Base-by-base conservation (phyloP, 1,284 basidiomycete genomes). In the Moniliella sp. region DNA sequence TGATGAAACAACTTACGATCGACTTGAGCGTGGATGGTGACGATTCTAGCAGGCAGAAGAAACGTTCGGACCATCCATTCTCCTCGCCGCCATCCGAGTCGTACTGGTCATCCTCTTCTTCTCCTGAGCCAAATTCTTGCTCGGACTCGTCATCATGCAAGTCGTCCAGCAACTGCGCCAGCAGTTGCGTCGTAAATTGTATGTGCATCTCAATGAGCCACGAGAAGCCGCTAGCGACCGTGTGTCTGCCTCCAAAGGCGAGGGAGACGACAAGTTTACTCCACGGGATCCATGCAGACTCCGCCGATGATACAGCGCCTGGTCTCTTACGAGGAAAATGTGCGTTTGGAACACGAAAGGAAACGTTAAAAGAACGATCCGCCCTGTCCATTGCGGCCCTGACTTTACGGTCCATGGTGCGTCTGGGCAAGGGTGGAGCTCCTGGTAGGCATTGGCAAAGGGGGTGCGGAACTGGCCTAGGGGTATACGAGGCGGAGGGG, bases 301-400 rank as follows among this genome's bases (percentile, higher is more conserved):
- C n/a, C n/a, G n/a, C n/a, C n/a, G 81, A 13, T 74, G 75, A 51
- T 76, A 75, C 32, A 84, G 68, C 0, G 80, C 80, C 27, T 72
- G 69, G 84, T 81, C 58, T 84, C 81, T 36, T 79, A 78, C 37
- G 74, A 69, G 0, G 78, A 80, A 53, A 84, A 84, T 0, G 79
- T 78, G 17, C 55, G 47, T 2, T 81, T 72, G 52, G 78, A 78
- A 62, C 80, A 81, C n/a, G 48, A 42, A 33, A 53, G 50, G 19
- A 47, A 53, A 31, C 51, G 52, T 41, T 57, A 53, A 23, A 60
- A 60, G 28, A 57, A 45, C 27, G 48, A 50, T 26, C 49, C 52
- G 1, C 52, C 55, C 18, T 54, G 41, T 3, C 49, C 36, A 23
- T 46, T 47, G 14, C 47, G 37, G 15, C 50, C 48, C n/a, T n/a